These are phyloP conservation scores for Castanea mollissima DNA, from an alignment of 306 rosid species.

Conservation along the genomic window DNA sequence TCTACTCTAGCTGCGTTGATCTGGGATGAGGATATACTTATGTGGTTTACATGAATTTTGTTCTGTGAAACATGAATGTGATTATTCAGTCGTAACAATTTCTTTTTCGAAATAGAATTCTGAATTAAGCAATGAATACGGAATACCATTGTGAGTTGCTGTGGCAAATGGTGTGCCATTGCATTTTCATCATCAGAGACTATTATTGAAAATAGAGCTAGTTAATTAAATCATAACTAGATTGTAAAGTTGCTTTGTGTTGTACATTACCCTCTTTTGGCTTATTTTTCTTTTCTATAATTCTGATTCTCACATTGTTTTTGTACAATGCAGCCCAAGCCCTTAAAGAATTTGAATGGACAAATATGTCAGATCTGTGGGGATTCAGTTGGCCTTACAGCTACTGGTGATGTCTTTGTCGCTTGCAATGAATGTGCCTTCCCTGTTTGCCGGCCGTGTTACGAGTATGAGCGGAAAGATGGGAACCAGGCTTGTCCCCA, in stretches of 20 bases:
- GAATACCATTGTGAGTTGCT: background rate
- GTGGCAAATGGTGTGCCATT: background rate
- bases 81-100: background rate
- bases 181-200: background rate
- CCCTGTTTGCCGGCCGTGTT: conserved; percentile 94
- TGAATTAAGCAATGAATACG: background rate
- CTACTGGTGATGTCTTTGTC: conserved; percentile 82
- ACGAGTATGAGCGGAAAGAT: conserved; percentile 90
- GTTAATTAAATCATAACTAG: background rate
- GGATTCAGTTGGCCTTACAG: conserved; percentile 71
- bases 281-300: background rate
- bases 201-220: background rate
- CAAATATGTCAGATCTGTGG: conserved; percentile 94
- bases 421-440: conserved; percentile 98
- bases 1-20: background rate
- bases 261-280: background rate
- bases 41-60: background rate
- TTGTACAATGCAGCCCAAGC: conserved; percentile 62
- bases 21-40: background rate
- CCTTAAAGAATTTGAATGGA: conserved; percentile 71
- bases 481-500: conserved; percentile 94
- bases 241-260: background rate
- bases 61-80: background rate
- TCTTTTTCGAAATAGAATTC: background rate
- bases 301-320: conserved; percentile 19